phyloP scores from a whole-genome alignment of 2,329 filamentous ascomycete species.

The Daldinia eschscholtzii region DNA sequence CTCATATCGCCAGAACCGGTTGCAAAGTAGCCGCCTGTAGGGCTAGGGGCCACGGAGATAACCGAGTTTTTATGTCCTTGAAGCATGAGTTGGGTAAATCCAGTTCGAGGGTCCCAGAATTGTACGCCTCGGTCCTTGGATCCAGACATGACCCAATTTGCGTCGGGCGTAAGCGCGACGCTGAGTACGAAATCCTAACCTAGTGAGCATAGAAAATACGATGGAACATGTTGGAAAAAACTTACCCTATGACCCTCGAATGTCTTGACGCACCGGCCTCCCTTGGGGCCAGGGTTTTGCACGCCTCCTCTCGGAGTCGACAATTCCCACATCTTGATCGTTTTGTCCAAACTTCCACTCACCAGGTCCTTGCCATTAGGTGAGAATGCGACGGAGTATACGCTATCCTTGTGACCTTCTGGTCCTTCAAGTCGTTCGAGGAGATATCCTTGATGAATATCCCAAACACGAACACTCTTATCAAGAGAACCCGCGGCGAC shows the following conservation, averaged over 20 bases:
- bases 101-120: constrained; percentile 97
- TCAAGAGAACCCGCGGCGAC: constrained; percentile 96
- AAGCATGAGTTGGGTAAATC: constrained; percentile 95
- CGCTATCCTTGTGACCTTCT: constrained; percentile 95
- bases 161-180: constrained; percentile 93
- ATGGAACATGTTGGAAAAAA: constrained; percentile 33
- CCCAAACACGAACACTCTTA: constrained; percentile 98
- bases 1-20: constrained; percentile 98
- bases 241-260: constrained; percentile 95
- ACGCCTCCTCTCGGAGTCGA: constrained; percentile 77
- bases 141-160: constrained; percentile 94
- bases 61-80: constrained; percentile 99
- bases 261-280: constrained; percentile 93
- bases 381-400: constrained; percentile 96
- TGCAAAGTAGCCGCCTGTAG: constrained; percentile 87
- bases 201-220: constrained; percentile 47
- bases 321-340: constrained; percentile 99
- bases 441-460: constrained; percentile 85
- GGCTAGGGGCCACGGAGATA: constrained; percentile 95
- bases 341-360: constrained; percentile 95
- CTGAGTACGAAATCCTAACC: constrained; percentile 92
- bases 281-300: constrained; percentile 77
- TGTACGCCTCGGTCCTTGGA: constrained; percentile 98
- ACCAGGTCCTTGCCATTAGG: constrained; percentile 94
- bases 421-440: constrained; percentile 93